These are phyloP conservation scores for Eucalyptus polybractea DNA, from an alignment of 345 rosid species.

Conservation along the genomic window DNA sequence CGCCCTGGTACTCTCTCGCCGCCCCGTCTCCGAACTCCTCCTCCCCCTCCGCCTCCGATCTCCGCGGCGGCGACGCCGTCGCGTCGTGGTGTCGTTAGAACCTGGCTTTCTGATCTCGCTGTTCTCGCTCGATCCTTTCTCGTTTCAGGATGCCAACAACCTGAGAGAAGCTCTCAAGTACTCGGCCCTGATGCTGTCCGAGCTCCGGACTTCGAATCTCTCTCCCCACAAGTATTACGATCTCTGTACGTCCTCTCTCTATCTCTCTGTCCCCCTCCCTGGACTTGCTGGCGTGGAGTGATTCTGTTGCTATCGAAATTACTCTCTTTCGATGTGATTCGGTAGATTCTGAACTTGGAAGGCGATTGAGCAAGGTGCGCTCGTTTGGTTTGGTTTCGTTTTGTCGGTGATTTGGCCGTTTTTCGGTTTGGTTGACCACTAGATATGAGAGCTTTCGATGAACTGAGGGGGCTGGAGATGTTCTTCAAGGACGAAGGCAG, in stretches of 20 bases:
- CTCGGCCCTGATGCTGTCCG: constrained; percentile 86
- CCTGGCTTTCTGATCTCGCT: not conserved
- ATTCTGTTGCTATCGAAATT: not conserved
- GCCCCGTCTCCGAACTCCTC: not conserved
- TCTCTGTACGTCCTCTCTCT: constrained; percentile 37
- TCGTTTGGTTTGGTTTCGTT: not conserved
- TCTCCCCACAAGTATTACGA: constrained; percentile 90
- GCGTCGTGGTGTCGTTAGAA: not conserved
- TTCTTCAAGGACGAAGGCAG: constrained; percentile 76
- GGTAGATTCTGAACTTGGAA: not conserved
- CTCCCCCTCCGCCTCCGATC: no score
- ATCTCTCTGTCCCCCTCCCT: not conserved
- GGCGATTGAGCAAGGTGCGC: not conserved
- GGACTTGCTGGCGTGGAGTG: not conserved
- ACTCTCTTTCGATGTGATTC: not conserved
- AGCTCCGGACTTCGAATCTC: constrained; percentile 85
- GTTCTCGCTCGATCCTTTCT: not conserved
- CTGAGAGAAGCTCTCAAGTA: constrained; percentile 82
- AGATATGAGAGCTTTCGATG: constrained; percentile 92
- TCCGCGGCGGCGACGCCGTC: not conserved
- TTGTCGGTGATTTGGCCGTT: not conserved
- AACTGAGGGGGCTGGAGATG: constrained; percentile 72
- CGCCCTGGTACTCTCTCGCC: constrained; percentile 42
- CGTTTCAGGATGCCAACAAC: constrained; percentile 62
- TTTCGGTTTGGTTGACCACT: not conserved